These are phyloP conservation scores for Ascochyta rabiei DNA, from an alignment of 2,329 filamentous ascomycete genomes.

Conservation along the genomic window DNA sequence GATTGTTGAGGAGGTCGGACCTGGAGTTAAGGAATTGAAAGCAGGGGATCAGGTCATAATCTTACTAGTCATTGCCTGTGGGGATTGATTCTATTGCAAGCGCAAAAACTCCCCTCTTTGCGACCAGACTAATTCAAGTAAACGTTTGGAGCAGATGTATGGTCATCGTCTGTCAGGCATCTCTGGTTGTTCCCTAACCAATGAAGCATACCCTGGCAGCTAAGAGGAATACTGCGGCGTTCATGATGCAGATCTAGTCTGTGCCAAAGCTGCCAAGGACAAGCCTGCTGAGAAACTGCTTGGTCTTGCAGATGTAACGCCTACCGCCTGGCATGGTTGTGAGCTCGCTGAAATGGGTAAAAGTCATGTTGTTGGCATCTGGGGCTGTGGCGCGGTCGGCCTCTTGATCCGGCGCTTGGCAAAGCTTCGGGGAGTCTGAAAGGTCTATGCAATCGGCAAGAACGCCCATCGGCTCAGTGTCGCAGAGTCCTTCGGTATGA, in stretches of 20 bases:
- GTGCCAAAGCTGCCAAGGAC: slow-evolving; percentile 2
- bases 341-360: slow-evolving; percentile 9
- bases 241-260: slow-evolving; percentile 12
- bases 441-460: slow-evolving; percentile 41
- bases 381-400: slow-evolving; percentile 42
- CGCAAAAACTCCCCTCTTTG: slow-evolving; percentile 3
- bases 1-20: slow-evolving; percentile 75
- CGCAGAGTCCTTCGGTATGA: slow-evolving; percentile 5
- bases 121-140: slow-evolving; percentile 11
- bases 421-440: slow-evolving; percentile 34
- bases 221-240: slow-evolving; percentile 19
- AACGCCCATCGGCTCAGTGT: slow-evolving; percentile 4
- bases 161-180: slow-evolving; percentile 9
- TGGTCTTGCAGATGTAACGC: slow-evolving; percentile 4
- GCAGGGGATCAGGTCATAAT: slow-evolving; percentile 65
- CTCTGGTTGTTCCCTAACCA: slow-evolving; percentile 14
- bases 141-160: slow-evolving; percentile 4
- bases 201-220: slow-evolving; percentile 9
- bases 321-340: slow-evolving; percentile 6
- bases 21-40: slow-evolving; percentile 75
- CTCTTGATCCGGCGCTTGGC: slow-evolving; percentile 40
- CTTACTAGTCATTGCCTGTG: slow-evolving; percentile 20
- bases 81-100: slow-evolving; percentile 16
- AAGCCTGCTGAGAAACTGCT: background rate
- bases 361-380: slow-evolving; percentile 37